A percentile compares a stretch with the other conserved stretches of the same genome.
These are phyloP conservation scores for Phytophthora cryptogea DNA, from an alignment of 352 stramenopile species.

Conservation along the genomic window DNA sequence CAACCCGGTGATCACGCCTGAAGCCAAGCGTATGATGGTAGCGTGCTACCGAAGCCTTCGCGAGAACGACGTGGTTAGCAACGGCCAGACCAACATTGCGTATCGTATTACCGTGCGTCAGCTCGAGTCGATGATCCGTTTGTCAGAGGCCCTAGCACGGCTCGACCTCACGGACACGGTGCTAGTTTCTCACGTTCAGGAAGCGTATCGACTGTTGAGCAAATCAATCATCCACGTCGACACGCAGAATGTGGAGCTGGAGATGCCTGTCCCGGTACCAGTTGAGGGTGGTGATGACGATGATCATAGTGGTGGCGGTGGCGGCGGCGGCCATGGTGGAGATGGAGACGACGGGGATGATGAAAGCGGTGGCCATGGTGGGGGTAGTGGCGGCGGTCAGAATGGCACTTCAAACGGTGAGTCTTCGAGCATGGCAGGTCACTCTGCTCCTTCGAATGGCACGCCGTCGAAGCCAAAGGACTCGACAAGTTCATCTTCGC, in stretches of 20 bases:
- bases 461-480: constrained; percentile 30
- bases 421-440: constrained; percentile 1
- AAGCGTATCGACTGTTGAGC: constrained; percentile 96
- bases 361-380: constrained; percentile 2
- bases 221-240: constrained; percentile 99
- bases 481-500: constrained; percentile 41
- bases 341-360: constrained; percentile 11
- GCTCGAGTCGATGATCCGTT: constrained; percentile 98
- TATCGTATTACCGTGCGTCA: constrained; percentile 99
- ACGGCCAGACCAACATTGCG: constrained; percentile 93
- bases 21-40: constrained; percentile 93
- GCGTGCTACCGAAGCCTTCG: constrained; percentile 97
- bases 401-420: constrained; percentile 19
- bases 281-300: constrained; percentile 58
- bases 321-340: constrained; percentile 14
- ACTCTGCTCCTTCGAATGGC: constrained; percentile 11
- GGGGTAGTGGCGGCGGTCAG: constrained; percentile 1
- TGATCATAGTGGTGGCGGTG: constrained; percentile 37
- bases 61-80: constrained; percentile 94
- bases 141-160: constrained; percentile 96
- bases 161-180: constrained; percentile 95
- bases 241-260: constrained; percentile 95
- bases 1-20: constrained; percentile 58
- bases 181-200: constrained; percentile 91
- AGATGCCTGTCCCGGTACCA: constrained; percentile 54